Base-by-base conservation (phyloP, 169 alveolate species). In the Theileria sp. region DNA sequence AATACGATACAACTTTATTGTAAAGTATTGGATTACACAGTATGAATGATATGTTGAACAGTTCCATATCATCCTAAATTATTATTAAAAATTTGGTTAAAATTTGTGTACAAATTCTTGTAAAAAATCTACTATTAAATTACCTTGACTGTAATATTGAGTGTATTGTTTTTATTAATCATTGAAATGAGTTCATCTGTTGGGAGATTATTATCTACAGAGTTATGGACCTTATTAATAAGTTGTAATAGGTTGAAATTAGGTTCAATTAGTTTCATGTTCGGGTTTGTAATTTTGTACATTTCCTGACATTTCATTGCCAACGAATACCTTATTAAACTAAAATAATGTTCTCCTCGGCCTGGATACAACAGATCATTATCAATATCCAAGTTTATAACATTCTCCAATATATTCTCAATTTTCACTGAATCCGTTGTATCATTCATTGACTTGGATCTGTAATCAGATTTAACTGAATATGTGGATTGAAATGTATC, bases 61-160 rank as follows among this genome's bases (percentile, higher is more conserved):
- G 58, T n/a, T 82, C 88, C 83, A 76, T 76, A 34, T 82, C 88
- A 58, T 82, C 78, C 86, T 82, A 65, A 8, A 51, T 58, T 25
- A 58, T 58, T 58, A 21, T 2, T 58, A 25, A 0, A 19, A 13
- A 58, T 3, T n/a, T 17, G 13, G 8, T 1, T 1, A 13, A 19
- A 17, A 58, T 58, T 6, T 58, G 13, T 58, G 13, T 58, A 19
- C 25, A 54, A 19, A 2, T 54, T 54, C 3, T 3, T 54, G 7
- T 19, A 4, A 2, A n/a, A 19, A 54, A n/a, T 54, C 19, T 6
- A 54, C 25, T 19, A 54, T 54, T 19, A 54, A 54, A 58, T 6
- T 64, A 81, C 88, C 88, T 62, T 75, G 6, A 81, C 77, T 28
- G 26, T 34, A n/a, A 75, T 62, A 12, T 81, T 64, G 15, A 28